Conservation (phyloP, 2,329 filamentous ascomycete genomes). For the Trichoderma arundinaceum region DNA sequence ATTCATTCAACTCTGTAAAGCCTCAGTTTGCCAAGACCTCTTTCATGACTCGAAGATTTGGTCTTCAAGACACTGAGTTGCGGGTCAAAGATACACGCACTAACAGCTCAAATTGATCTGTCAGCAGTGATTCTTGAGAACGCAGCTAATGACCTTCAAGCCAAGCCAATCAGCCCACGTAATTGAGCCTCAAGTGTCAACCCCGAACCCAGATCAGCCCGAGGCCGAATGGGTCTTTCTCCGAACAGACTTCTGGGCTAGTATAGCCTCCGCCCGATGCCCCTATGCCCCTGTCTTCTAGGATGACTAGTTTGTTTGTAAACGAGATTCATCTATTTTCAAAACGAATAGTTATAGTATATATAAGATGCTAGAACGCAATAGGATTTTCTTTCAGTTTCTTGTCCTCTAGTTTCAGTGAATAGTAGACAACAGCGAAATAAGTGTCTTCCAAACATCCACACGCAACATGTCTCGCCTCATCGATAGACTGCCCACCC, state of each 20-base stretch:
- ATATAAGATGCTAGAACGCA: too few relatives aligned
- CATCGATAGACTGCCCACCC: slow-evolving; percentile 45
- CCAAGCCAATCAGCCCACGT: slow-evolving; percentile 17
- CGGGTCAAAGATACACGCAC: neutral
- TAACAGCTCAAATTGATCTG: neutral
- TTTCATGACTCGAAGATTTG: neutral
- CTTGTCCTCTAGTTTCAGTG: neutral
- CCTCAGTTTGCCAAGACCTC: fast-evolving
- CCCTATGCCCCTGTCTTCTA: neutral
- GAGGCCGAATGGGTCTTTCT: neutral
- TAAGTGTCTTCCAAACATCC: neutral
- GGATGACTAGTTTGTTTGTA: too few relatives aligned
- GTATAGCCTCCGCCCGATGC: neutral
- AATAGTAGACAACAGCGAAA: neutral
- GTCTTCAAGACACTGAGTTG: neutral
- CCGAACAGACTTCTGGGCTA: neutral
- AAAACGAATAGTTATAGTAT: too few relatives aligned
- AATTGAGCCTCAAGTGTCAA: neutral
- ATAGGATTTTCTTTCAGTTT: neutral
- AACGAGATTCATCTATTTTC: too few relatives aligned
- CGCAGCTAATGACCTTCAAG: neutral
- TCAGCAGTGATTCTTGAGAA: slow-evolving; percentile 1
- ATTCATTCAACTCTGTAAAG: neutral
- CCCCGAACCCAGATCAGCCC: neutral
- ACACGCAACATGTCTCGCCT: slow-evolving; percentile 42